Evolutionary conservation across 1,284 basidiomycete species (phyloP).

Genomic region (Fomitopsis schrenkii): DNA sequence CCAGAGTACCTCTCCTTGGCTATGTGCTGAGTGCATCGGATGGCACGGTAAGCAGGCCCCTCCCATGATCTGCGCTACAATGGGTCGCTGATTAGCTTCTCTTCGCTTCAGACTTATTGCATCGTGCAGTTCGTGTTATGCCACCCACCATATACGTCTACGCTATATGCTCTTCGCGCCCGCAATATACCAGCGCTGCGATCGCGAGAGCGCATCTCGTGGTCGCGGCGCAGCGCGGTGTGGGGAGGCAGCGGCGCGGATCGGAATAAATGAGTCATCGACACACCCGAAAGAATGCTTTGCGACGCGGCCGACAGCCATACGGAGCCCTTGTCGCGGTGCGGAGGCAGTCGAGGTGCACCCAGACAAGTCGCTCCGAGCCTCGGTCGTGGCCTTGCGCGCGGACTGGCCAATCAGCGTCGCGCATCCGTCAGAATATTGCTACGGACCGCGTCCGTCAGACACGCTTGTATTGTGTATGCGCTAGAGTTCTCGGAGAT

Average conservation of each 20-base stretch:
- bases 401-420: slow-evolving; percentile 6
- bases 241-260: background rate
- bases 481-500: background rate
- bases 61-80: slow-evolving; percentile 2
- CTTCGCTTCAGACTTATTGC: slow-evolving; percentile 2
- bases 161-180: background rate
- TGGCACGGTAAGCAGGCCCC: slow-evolving; percentile 12
- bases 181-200: background rate
- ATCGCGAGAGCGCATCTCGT: background rate
- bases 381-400: background rate
- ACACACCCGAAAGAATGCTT: background rate
- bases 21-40: slow-evolving; percentile 13
- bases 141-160: background rate
- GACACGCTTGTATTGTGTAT: slow-evolving; percentile 1
- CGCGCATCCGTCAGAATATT: background rate
- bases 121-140: background rate
- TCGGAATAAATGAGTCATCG: background rate
- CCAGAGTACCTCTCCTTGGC: slow-evolving; percentile 20
- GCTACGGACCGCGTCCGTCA: background rate
- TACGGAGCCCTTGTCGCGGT: slow-evolving; percentile 1
- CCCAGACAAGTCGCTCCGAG: slow-evolving; percentile 2
- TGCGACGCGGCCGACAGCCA: background rate
- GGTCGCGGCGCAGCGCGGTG: background rate
- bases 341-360: background rate
- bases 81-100: background rate